Evolutionary conservation across 257 asterid species (phyloP).

Genomic region (Petrea volubilis): DNA sequence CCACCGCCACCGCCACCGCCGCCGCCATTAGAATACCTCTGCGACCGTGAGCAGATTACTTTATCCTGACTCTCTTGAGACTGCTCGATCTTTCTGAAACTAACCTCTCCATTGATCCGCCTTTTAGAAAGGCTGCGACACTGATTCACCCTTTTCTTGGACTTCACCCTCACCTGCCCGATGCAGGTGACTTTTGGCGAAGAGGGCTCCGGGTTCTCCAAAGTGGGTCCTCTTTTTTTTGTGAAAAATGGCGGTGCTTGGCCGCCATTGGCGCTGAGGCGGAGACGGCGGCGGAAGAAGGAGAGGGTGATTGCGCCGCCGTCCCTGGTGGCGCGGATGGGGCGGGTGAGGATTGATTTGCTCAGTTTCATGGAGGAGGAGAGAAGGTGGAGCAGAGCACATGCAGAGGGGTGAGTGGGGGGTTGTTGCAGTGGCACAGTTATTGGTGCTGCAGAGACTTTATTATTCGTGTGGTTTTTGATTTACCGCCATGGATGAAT

Average conservation of each 20-base stretch:
- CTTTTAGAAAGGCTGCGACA: conserved; percentile 51
- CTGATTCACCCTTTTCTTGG: conserved; percentile 70
- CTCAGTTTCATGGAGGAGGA: conserved; percentile 37
- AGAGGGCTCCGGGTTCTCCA: conserved; percentile 78
- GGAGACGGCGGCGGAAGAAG: conserved; percentile 61
- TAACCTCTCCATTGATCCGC: conserved; percentile 52
- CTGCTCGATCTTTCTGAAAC: conserved; percentile 40
- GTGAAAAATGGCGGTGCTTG: conserved; percentile 52
- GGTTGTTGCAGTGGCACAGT: not conserved
- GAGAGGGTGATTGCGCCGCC: conserved; percentile 44
- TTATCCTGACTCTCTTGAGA: no score
- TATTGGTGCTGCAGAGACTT: not conserved
- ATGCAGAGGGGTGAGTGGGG: conserved; percentile 39
- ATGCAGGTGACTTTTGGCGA: conserved; percentile 94
- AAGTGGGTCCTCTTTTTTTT: conserved; percentile 51
- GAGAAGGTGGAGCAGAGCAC: not conserved
- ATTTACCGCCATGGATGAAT: conserved; percentile 4
- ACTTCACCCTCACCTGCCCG: conserved; percentile 84
- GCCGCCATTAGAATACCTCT: no score
- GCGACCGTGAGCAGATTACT: no score
- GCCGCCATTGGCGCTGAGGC: conserved; percentile 48
- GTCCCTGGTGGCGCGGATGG: conserved; percentile 37
- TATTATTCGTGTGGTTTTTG: conserved; percentile 4
- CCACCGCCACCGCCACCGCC: no score
- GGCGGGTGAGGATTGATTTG: conserved; percentile 38